Evolutionary conservation across 148 eudicot genomes (phyloP), one percentile per base, ranked within the genome.

Genomic region (Chenopodium album): DNA sequence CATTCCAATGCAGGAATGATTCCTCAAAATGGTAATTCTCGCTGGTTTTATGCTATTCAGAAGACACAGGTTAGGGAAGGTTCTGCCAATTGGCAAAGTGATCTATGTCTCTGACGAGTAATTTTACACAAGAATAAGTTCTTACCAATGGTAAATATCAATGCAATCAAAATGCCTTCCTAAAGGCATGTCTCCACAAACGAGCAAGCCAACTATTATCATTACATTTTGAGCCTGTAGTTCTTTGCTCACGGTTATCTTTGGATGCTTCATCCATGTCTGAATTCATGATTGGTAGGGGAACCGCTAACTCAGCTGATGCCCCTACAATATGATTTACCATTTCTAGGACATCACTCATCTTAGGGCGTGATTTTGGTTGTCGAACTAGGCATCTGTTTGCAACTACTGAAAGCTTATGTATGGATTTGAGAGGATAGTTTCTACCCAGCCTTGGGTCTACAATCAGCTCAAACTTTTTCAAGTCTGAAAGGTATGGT

Each of bases 321-420:
- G 88, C 73, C 71, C 88, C 93, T 0, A 88, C 75, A 67, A 93
- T 82, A 62, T 71, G 80, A 74, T 88, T 87, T 26, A 95, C 88
- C 99, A 92, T 89, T 77, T 87, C 94, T 82, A 89, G 81, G 48
- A 92, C 90, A 50, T 90, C 95, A n/a, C 97, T 95, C 99, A 95
- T 95, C 83, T 92, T 92, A 28, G 99, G 99, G 62, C 99, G 92
- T 70, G 89, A 68, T 76, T 87, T 95, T 14, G 90, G 88, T 47
- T 90, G 87, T 77, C 90, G 87, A 34, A 81, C 84, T 85, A 95
- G 82, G 92, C 99, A 95, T n/a, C 90, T 89, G 85, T 91, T 91
- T 69, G 98, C 99, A 73, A 95, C 81, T 22, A 82, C 66, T 6
- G 95, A 91, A 47, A 95, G 89, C 87, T 89, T 92, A 62, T 87